phyloP scores from a whole-genome alignment of 345 rosid genomes.

The Lepidium sativum region DNA sequence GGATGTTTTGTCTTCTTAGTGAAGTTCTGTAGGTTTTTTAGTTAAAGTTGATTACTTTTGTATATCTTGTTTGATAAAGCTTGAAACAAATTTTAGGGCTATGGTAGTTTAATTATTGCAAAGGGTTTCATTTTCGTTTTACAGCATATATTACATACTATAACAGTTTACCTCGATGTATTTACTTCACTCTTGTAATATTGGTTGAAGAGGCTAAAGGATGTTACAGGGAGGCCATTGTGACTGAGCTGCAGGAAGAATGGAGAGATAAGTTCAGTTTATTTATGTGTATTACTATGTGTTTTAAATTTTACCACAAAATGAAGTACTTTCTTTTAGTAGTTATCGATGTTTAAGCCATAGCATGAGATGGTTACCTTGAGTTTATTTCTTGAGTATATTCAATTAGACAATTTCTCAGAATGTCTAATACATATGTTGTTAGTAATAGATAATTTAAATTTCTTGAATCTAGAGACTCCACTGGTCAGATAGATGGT shows the following conservation, averaged over 20 bases:
- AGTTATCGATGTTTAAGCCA: not conserved
- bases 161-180: not conserved
- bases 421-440: not conserved
- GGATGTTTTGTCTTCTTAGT: too few species aligned
- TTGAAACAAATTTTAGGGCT: not conserved
- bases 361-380: not conserved
- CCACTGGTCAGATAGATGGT: not conserved
- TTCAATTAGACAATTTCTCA: not conserved
- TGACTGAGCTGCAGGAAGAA: conserved; percentile 25
- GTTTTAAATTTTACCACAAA: not conserved
- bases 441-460: not conserved
- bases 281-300: not conserved
- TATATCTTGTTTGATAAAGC: not conserved
- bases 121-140: not conserved
- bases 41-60: not conserved
- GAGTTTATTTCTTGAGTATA: not conserved
- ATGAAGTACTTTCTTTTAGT: not conserved
- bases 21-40: too few species aligned
- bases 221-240: conserved; percentile 24
- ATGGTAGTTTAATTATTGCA: not conserved
- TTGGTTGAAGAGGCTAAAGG: conserved; percentile 21
- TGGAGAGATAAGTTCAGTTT: conserved; percentile 2
- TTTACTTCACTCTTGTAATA: not conserved
- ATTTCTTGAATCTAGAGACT: not conserved
- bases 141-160: not conserved